Conservation (phyloP, 495 filamentous ascomycete genomes). For the Neurospora sp. region DNA sequence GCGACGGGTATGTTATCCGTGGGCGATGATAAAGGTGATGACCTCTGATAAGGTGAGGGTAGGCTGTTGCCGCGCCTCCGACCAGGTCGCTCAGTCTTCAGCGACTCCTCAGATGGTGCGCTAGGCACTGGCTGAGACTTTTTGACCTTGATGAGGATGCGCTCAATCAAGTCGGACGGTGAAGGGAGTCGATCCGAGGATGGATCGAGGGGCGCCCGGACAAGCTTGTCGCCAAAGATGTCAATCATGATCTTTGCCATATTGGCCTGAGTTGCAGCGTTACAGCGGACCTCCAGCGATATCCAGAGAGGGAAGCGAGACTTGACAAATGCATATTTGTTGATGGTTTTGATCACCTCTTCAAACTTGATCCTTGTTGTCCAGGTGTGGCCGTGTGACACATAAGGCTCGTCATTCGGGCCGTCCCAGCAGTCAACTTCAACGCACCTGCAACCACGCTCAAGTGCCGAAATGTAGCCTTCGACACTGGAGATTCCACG, state of each 20-base stretch:
- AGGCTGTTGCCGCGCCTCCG: constrained; percentile 67
- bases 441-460: constrained; percentile 83
- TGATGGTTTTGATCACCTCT: constrained; percentile 85
- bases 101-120: constrained; percentile 23
- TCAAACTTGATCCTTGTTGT: constrained; percentile 78
- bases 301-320: constrained; percentile 81
- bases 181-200: constrained; percentile 62
- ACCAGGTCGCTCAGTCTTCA: constrained; percentile 28
- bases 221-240: constrained; percentile 65
- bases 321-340: constrained; percentile 79
- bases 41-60: constrained; percentile 62
- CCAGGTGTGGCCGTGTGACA: constrained; percentile 82
- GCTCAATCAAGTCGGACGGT: constrained; percentile 71
- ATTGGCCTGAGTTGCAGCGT: constrained; percentile 63
- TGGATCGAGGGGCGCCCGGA: constrained; percentile 61
- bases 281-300: constrained; percentile 93
- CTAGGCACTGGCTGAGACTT: constrained; percentile 30
- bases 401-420: constrained; percentile 69
- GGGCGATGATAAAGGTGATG: constrained; percentile 37
- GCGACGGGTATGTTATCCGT: constrained; percentile 46
- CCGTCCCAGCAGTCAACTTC: constrained; percentile 99
- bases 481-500: constrained; percentile 84
- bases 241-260: constrained; percentile 90
- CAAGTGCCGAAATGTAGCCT: constrained; percentile 83
- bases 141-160: constrained; percentile 92